Evolutionary conservation across 208 protist species (phyloP).

Genomic region (Leishmania lainsoni): DNA sequence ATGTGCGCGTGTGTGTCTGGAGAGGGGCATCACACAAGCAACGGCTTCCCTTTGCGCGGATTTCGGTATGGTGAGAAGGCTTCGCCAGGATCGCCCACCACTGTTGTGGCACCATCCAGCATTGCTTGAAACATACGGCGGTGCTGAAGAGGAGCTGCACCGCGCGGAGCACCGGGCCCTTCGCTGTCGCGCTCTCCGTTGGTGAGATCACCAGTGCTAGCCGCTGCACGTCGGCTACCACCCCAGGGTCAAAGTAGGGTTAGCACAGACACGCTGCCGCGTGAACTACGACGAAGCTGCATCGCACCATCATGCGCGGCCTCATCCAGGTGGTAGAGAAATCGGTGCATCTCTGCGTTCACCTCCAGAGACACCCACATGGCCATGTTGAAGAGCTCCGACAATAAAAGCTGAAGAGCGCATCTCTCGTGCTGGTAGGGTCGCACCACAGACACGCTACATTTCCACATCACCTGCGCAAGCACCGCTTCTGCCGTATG

Average conservation of each 20-base stretch:
- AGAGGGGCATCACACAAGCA: not conserved
- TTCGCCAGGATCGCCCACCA: not conserved
- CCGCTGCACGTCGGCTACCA: slow-evolving; percentile 49
- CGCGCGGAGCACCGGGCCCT: slow-evolving; percentile 31
- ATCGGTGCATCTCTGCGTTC: slow-evolving; percentile 8
- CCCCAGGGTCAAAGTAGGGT: slow-evolving; percentile 35
- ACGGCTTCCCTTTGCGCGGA: not conserved
- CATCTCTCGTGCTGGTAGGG: slow-evolving; percentile 28
- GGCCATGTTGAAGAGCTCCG: slow-evolving; percentile 28
- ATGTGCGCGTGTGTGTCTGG: not conserved
- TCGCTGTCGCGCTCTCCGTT: slow-evolving; percentile 31
- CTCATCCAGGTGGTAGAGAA: slow-evolving; percentile 33
- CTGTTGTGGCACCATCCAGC: not conserved
- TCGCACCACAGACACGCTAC: slow-evolving; percentile 19
- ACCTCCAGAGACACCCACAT: not conserved
- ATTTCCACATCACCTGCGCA: slow-evolving; percentile 15
- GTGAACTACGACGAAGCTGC: slow-evolving; percentile 46
- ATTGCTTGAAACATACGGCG: not conserved
- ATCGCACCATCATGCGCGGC: slow-evolving; percentile 46
- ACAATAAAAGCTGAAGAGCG: slow-evolving; percentile 34
- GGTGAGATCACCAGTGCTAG: slow-evolving; percentile 29
- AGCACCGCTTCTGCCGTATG: not conserved
- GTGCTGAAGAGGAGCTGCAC: slow-evolving; percentile 51
- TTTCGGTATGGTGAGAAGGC: not conserved
- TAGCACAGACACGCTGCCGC: slow-evolving; percentile 13